phyloP scores from a whole-genome alignment of 106 monocot species.

The Triglochin maritima region DNA sequence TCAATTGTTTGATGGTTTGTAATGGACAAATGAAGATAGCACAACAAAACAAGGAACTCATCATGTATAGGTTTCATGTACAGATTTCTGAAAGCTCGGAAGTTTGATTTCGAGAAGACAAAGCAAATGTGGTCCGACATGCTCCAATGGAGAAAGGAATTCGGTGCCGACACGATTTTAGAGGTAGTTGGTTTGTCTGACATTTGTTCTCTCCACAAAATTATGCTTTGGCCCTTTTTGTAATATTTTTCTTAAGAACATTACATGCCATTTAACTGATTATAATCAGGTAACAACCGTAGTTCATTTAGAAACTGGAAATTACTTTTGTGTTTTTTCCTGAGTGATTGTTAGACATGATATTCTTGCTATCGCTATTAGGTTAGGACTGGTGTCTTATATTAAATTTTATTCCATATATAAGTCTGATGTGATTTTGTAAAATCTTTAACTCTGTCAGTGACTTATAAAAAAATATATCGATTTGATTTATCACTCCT shows the following conservation, averaged over 20 bases:
- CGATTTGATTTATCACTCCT: neutral
- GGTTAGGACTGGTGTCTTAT: too few relatives aligned
- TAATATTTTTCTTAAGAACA: neutral
- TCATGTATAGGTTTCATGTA: neutral
- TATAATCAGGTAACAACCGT: too few relatives aligned
- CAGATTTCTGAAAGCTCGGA: slow-evolving; percentile 23
- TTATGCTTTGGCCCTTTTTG: neutral
- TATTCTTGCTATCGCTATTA: too few relatives aligned
- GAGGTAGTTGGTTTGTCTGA: slow-evolving; percentile 1
- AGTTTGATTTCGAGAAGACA: slow-evolving; percentile 18
- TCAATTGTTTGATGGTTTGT: neutral
- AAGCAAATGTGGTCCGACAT: slow-evolving; percentile 27
- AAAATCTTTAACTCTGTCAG: too few relatives aligned
- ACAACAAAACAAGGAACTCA: too few relatives aligned
- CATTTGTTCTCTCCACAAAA: neutral
- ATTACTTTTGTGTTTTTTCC: too few relatives aligned
- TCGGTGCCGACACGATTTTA: slow-evolving; percentile 14
- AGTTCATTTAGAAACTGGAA: too few relatives aligned
- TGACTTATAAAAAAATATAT: too few relatives aligned
- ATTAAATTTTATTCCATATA: too few relatives aligned
- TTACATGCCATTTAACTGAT: neutral
- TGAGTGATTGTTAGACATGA: too few relatives aligned
- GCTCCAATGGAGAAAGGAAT: slow-evolving; percentile 25
- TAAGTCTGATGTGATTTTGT: too few relatives aligned
- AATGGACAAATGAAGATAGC: neutral